Percentiles rank a stretch among this genome's conserved stretches.
Evolutionary conservation across 108 stramenopile species (phyloP).

Genomic region (Pseudonitzschia multiseries): DNA sequence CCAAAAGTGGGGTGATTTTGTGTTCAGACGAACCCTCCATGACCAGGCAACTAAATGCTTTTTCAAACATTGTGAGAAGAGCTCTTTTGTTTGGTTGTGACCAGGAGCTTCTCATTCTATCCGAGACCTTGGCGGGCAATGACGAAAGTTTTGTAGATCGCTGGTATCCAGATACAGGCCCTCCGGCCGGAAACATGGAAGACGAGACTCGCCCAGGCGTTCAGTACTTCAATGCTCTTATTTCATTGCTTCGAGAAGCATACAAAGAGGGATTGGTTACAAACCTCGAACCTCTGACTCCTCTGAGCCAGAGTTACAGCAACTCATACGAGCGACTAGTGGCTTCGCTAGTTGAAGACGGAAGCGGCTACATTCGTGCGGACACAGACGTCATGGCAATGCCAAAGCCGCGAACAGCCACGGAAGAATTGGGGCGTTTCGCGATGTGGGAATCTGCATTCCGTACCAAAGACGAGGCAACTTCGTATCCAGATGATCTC

Average conservation of each 20-base stretch:
- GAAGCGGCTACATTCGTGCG: conserved; percentile 82
- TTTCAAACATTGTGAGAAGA: conserved; percentile 78
- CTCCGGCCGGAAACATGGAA: conserved; percentile 15
- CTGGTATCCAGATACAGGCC: conserved; percentile 69
- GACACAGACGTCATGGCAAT: conserved; percentile 37
- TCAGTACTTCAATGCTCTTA: conserved; percentile 72
- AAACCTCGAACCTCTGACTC: conserved; percentile 55
- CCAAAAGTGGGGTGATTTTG: conserved; percentile 70
- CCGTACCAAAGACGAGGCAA: conserved; percentile 46
- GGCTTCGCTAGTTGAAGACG: conserved; percentile 67
- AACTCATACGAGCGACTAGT: conserved; percentile 79
- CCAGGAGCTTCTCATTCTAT: conserved; percentile 73
- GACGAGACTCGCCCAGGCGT: conserved; percentile 74
- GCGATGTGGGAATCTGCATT: conserved; percentile 82
- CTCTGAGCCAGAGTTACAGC: conserved; percentile 58
- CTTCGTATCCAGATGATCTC: conserved; percentile 73
- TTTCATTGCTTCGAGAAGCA: conserved; percentile 63
- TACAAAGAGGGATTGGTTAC: conserved; percentile 67
- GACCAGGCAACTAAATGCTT: conserved; percentile 83
- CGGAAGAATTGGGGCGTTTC: conserved; percentile 78
- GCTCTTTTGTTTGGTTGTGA: conserved; percentile 83
- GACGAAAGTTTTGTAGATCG: conserved; percentile 69
- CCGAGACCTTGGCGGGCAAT: conserved; percentile 80
- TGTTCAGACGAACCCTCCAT: conserved; percentile 77
- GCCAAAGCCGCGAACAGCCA: conserved; percentile 68